Percentiles rank a stretch among this genome's conserved stretches.
Evolutionary conservation across 108 stramenopile species (phyloP).

Genomic region (Pseudonitzschia pungens): DNA sequence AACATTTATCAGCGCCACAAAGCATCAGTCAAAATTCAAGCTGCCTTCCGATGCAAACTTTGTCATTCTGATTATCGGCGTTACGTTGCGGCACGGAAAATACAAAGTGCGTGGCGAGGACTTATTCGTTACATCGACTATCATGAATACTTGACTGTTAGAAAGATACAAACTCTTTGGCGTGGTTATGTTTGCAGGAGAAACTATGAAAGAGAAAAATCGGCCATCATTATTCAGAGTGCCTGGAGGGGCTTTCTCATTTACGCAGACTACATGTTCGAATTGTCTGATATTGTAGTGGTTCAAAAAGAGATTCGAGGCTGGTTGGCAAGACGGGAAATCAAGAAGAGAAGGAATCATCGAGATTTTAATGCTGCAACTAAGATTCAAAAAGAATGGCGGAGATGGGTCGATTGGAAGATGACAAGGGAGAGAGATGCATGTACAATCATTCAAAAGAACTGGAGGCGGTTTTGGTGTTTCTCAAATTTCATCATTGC

Average conservation of each 20-base stretch:
- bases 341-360: slow-evolving; percentile 1
- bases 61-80: slow-evolving; percentile 2
- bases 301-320: slow-evolving; percentile 58
- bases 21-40: slow-evolving; percentile 49
- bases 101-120: slow-evolving; percentile 40
- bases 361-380: slow-evolving; percentile 29
- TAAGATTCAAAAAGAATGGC: slow-evolving; percentile 48
- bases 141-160: slow-evolving; percentile 7
- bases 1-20: slow-evolving; percentile 2
- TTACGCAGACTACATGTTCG: slow-evolving; percentile 47
- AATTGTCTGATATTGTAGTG: slow-evolving; percentile 58
- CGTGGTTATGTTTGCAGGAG: slow-evolving; percentile 10
- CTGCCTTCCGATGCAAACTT: slow-evolving; percentile 24
- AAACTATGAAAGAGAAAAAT: slow-evolving; percentile 18
- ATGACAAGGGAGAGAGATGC: slow-evolving; percentile 18
- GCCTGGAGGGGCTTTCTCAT: slow-evolving; percentile 51
- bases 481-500: slow-evolving; percentile 27
- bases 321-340: slow-evolving; percentile 33
- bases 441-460: slow-evolving; percentile 24
- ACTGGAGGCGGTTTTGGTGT: slow-evolving; percentile 31
- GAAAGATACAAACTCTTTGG: slow-evolving; percentile 6
- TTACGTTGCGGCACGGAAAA: slow-evolving; percentile 21
- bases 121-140: slow-evolving; percentile 11
- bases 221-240: slow-evolving; percentile 48
- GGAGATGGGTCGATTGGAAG: slow-evolving; percentile 42